Evolutionary conservation across 2,329 filamentous ascomycete genomes (phyloP), one percentile per base, ranked within the genome.

Genomic region (Cladobotryum protrusum): DNA sequence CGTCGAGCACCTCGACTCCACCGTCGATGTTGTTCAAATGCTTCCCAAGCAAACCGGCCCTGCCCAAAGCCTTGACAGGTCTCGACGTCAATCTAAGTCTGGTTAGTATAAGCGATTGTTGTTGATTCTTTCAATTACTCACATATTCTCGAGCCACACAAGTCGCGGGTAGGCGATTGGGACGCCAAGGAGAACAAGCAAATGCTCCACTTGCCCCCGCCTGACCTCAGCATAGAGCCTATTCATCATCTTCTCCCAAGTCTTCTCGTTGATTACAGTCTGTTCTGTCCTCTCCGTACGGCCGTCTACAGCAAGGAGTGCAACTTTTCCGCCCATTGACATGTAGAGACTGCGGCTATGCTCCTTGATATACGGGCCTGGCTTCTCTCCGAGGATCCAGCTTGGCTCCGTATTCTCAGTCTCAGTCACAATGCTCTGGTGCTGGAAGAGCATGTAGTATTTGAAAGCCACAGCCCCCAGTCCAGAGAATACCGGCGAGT

Each of bases 361-460:
- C 66, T 97, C 86, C 17, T 84, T 81, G 63, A 99, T 96, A 64
- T 96, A 99, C 0, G 92, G 91, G 0, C 95, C 95, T 3, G 86
- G 87, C 33, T 78, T 75, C 19, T 79, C 73, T 5, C 93, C 93
- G 4, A 97, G 71, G 15, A 95, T 72, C 93, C 93, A 97, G 63
- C 89, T 96, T 2, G 92, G 89, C 66, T 99, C 95, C 3, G 87
- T 81, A 34, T 78, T 75, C 57, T 95, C 85, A 1, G 85, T 89
- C 70, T 99, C 93, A 42, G 85, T 81, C 1, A 82, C 72, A 3
- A 95, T 75, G 57, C 87, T 95, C 67, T 99, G 95, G 59, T 99
- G 93, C 67, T 99, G 93, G 72, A 99, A 99, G 8, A 99, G 78
- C 83, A 99, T 86, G 62, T 99, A 99, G 69, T 97, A 99, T 67